These are phyloP conservation scores for Jamesozyma spencerorum DNA, from an alignment of 805 yeast species.

Conservation along the genomic window DNA sequence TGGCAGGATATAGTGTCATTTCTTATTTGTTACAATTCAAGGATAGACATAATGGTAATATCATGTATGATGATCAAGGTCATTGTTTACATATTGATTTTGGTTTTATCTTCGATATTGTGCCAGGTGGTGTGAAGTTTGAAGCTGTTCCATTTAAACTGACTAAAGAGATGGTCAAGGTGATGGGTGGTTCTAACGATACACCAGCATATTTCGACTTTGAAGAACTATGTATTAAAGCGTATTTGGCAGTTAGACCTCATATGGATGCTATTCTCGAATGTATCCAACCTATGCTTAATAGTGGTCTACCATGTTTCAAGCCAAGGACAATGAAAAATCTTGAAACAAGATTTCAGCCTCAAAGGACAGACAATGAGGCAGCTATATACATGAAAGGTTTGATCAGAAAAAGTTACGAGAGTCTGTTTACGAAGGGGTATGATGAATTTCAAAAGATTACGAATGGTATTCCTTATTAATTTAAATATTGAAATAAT, in stretches of 20 bases:
- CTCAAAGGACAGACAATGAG: conserved; percentile 70
- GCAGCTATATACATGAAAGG: conserved; percentile 72
- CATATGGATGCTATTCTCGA: conserved; percentile 77
- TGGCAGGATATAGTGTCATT: conserved; percentile 90
- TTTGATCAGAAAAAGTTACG: conserved; percentile 71
- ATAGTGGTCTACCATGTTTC: conserved; percentile 93
- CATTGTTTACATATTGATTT: conserved; percentile 94
- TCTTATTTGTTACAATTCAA: conserved; percentile 87
- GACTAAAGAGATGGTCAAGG: conserved; percentile 92
- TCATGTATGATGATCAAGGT: conserved; percentile 91
- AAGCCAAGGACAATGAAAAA: conserved; percentile 72
- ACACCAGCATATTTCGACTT: conserved; percentile 90
- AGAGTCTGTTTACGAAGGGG: conserved; percentile 83
- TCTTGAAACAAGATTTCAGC: conserved; percentile 69
- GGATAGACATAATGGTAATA: conserved; percentile 97
- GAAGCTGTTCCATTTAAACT: conserved; percentile 97
- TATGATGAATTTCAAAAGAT: conserved; percentile 95
- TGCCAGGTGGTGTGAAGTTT: conserved; percentile 96
- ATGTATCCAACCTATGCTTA: conserved; percentile 86
- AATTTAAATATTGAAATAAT: background rate
- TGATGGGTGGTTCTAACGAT: conserved; percentile 80
- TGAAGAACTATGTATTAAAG: conserved; percentile 90
- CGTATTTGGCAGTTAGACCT: conserved; percentile 80
- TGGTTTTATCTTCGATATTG: conserved; percentile 97
- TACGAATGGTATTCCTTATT: conserved; percentile 93